Evolutionary conservation across 495 filamentous ascomycete species (phyloP), one percentile per base, ranked within the genome.

Genomic region (Penicillium argentinense): DNA sequence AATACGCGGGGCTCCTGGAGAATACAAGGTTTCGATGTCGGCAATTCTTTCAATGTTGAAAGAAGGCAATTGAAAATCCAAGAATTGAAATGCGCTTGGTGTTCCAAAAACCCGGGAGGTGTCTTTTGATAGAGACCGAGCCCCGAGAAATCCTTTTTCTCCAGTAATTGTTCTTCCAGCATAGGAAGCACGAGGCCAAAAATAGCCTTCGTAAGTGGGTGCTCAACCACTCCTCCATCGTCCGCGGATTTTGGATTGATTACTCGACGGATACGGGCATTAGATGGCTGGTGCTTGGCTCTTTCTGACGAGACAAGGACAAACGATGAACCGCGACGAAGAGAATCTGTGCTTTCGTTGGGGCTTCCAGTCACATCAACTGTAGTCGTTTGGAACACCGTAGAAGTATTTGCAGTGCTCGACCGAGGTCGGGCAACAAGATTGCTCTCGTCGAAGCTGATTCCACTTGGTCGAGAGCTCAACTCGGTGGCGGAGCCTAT

Each of bases 71-170:
- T 79, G 12, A 97, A 73, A 9, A 97, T 64, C 68, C 92, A 97
- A 0, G 95, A 95, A 62, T 91, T 88, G 57, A 97, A 96, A 61
- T 88, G 92, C 4, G 91, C 90, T 51, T 96, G 91, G 53, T 97
- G 88, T 57, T 97, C 92, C 56, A 89, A 79, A 58, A 92, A 95
- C 2, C 92, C 90, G 4, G 93, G 87, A 2, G 93, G 93, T 2
- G 91, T 82, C 61, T 93, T 95, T n/a, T 88, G 68, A 56, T 88
- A 93, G 21, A 97, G 68, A 0, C 88, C 88, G 41, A 98, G 85
- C 2, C 95, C 92, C 2, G 86, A 75, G 57, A 97, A 98, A 21
- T 98, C 91, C 63, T 95, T 92, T 24, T 87, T 82, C 25, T 78
- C 75, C 29, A 95, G 73, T 1, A 97, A 64, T 49, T 96, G 87